These are phyloP conservation scores for Skeletonema potamos DNA, from an alignment of 108 stramenopile species.

Conservation along the genomic window DNA sequence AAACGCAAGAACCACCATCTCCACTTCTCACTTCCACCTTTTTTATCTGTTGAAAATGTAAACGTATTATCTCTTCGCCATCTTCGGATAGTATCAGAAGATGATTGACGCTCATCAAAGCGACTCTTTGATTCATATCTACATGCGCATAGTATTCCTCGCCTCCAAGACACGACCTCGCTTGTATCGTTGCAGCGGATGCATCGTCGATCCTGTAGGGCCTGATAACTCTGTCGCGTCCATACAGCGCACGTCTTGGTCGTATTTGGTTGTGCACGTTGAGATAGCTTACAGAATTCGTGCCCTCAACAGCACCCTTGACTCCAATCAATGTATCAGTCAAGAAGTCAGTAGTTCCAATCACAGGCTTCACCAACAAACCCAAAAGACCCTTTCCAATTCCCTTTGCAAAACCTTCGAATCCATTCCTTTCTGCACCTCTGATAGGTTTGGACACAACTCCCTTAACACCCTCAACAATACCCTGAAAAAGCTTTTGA, in stretches of 20 bases:
- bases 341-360: slow-evolving; percentile 89
- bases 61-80: slow-evolving; percentile 61
- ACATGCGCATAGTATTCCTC: slow-evolving; percentile 70
- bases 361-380: slow-evolving; percentile 89
- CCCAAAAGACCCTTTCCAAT: slow-evolving; percentile 84
- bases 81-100: slow-evolving; percentile 58
- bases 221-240: slow-evolving; percentile 55
- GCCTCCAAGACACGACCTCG: slow-evolving; percentile 60
- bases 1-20: slow-evolving; percentile 44
- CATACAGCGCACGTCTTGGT: slow-evolving; percentile 73
- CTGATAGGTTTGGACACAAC: slow-evolving; percentile 75
- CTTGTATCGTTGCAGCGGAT: slow-evolving; percentile 60
- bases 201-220: slow-evolving; percentile 69
- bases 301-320: slow-evolving; percentile 61
- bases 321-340: slow-evolving; percentile 91
- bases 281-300: neutral
- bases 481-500: slow-evolving; percentile 64
- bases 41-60: slow-evolving; percentile 57
- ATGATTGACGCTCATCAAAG: slow-evolving; percentile 59
- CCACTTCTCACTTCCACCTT: slow-evolving; percentile 46
- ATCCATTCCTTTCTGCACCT: slow-evolving; percentile 79
- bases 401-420: slow-evolving; percentile 86
- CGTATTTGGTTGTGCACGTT: slow-evolving; percentile 50
- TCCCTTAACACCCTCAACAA: slow-evolving; percentile 83
- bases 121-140: slow-evolving; percentile 66